Conservation (phyloP, 768 basidiomycete genomes). For the Kwoniella botswanensis region DNA sequence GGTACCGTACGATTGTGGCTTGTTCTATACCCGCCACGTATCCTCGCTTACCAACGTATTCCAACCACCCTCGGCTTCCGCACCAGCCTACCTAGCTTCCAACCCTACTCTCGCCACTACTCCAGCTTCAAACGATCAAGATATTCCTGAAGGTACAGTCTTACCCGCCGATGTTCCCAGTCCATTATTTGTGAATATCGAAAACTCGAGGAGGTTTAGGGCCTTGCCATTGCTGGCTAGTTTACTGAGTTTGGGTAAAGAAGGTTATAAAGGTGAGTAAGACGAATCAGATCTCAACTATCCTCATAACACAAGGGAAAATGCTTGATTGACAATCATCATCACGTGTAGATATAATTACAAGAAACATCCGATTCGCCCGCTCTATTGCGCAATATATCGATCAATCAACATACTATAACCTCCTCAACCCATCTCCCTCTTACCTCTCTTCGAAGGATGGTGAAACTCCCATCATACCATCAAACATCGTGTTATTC, state of each 20-base stretch:
- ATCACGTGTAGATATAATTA: slow-evolving; percentile 47
- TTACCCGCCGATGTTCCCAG: slow-evolving; percentile 45
- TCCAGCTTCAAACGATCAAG: neutral
- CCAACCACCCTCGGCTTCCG: slow-evolving; percentile 54
- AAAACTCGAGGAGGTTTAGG: slow-evolving; percentile 61
- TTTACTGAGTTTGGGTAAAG: slow-evolving; percentile 58
- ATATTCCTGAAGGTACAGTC: slow-evolving; percentile 19
- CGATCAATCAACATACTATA: slow-evolving; percentile 31
- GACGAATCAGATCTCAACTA: too few relatives aligned
- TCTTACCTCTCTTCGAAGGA: neutral
- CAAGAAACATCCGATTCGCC: slow-evolving; percentile 59
- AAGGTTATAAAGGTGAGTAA: slow-evolving; percentile 58
- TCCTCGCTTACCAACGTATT: slow-evolving; percentile 53
- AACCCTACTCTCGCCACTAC: neutral
- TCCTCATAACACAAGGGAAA: too few relatives aligned
- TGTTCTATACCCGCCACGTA: slow-evolving; percentile 59
- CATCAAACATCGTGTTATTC: slow-evolving; percentile 60
- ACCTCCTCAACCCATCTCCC: slow-evolving; percentile 45
- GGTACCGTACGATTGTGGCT: slow-evolving; percentile 59
- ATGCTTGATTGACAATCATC: too few relatives aligned
- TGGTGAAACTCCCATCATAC: slow-evolving; percentile 32
- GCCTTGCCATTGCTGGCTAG: slow-evolving; percentile 60
- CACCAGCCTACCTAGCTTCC: slow-evolving; percentile 59
- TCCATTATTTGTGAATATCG: slow-evolving; percentile 60
- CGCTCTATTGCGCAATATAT: slow-evolving; percentile 56